phyloP scores from a whole-genome alignment of 352 stramenopile genomes.

The Blastocystis sp. region DNA sequence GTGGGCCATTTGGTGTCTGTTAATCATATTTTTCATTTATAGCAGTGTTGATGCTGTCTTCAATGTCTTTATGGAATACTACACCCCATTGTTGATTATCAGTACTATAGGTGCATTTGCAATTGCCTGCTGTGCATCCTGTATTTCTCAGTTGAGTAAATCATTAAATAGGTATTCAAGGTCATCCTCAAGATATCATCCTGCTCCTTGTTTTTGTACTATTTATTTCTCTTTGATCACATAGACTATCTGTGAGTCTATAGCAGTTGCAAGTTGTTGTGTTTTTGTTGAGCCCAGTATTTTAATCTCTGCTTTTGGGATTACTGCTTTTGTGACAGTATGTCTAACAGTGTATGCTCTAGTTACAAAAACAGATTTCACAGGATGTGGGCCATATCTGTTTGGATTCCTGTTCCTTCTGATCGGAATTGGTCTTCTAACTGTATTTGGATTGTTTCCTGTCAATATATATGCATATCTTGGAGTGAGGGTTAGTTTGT shows the following conservation, averaged over 20 bases:
- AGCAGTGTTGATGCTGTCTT: background rate
- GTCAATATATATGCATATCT: slow-evolving; percentile 45
- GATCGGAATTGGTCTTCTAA: slow-evolving; percentile 14
- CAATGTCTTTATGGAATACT: background rate
- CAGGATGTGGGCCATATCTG: slow-evolving; percentile 45
- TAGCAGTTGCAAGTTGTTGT: slow-evolving; percentile 15
- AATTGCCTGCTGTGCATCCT: background rate
- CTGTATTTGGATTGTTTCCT: background rate
- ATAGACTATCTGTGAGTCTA: slow-evolving; percentile 28
- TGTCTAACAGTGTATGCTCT: slow-evolving; percentile 32
- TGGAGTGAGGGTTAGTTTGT: background rate
- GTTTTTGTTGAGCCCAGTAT: background rate
- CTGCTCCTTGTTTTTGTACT: slow-evolving; percentile 17
- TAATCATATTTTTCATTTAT: background rate
- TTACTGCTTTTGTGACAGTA: background rate
- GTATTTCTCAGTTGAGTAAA: background rate
- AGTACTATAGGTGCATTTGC: background rate
- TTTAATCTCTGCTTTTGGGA: slow-evolving; percentile 3
- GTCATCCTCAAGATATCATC: slow-evolving; percentile 22
- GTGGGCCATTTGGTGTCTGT: background rate
- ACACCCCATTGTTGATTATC: slow-evolving; percentile 17
- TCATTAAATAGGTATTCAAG: slow-evolving; percentile 35
- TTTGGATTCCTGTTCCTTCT: background rate
- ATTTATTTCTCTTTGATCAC: background rate
- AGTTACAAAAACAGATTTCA: slow-evolving; percentile 63